Evolutionary conservation across 2,329 filamentous ascomycete genomes (phyloP), one percentile per base, ranked within the genome.

Genomic region (Chaetothyriales sp.): DNA sequence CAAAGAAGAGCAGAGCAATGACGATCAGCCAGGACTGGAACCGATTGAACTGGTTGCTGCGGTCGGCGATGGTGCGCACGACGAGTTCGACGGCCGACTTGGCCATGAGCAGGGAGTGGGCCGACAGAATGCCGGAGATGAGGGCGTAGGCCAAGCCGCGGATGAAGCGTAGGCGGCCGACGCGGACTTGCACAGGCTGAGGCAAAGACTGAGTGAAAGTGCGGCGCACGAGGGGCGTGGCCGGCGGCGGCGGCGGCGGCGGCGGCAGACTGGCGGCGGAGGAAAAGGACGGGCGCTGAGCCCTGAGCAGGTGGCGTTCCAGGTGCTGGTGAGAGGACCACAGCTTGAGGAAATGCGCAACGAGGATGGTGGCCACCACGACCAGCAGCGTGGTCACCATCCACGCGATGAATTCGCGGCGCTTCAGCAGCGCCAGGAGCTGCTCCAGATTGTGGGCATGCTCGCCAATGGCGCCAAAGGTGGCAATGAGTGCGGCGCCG

Each of bases 11-110:
- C 49, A 98, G 82, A 5, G 81, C 83, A 19, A 95, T 69, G 1
- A 98, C 77, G 51, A 97, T 89, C 57, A 85, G 77, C 89, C 90
- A 98, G 1, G 90, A 89, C 67, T 95, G 84, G 85, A 90, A 97
- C 60, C 86, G 83, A 55, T 89, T 83, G 68, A 98, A 98, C 70
- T 98, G 88, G 65, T 98, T 98, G 60, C 83, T 78, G 43, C 59
- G 60, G 65, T 94, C 89, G 46, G 89, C 75, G 44, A 94, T 78
- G 2, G 92, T 97, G 61, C 82, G 77, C 52, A 98, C 88, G 49
- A 98, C 76, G 43, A 98, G 76, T 71, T 98, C 92, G 50, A 98
- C 92, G 7, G 92, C 90, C 28, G 89, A 95, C 69, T 98, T 98
- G 56, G 92, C 92, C 58, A 98, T 82, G 15, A 98, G 77, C 18